Percentiles rank a stretch among this genome's conserved stretches.
Conservation (phyloP, 2,329 filamentous ascomycete species). For the Trichoderma sp. region DNA sequence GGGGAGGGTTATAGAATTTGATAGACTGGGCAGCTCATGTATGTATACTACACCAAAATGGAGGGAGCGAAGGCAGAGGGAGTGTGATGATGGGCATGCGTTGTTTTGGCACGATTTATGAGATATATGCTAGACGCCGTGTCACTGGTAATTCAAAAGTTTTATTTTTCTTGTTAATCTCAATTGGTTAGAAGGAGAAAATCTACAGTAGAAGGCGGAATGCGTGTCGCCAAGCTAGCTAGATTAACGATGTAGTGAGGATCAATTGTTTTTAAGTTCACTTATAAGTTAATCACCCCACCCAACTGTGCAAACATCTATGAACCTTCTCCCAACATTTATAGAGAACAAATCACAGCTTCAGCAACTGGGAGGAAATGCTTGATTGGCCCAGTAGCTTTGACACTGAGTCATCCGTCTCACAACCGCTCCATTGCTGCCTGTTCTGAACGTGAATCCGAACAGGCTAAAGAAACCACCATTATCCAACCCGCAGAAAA, state of each 20-base stretch:
- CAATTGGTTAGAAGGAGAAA: not conserved
- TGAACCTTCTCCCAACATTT: not conserved
- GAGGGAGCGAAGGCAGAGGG: not conserved
- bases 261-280: not conserved
- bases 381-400: not conserved
- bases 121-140: conserved; percentile 10
- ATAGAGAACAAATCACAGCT: not conserved
- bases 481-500: not conserved
- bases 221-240: not conserved
- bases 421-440: not conserved
- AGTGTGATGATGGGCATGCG: not conserved
- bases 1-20: conserved; percentile 2
- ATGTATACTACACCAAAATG: not conserved
- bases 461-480: not conserved
- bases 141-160: not conserved
- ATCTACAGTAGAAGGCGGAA: not conserved
- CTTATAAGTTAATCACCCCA: too few species aligned
- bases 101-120: conserved; percentile 5
- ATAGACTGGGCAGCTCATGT: conserved; percentile 5
- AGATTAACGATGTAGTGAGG: not conserved
- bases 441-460: not conserved
- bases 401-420: not conserved
- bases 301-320: too few species aligned
- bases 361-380: not conserved
- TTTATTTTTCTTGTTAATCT: not conserved